These are phyloP conservation scores for Epichloe elymi DNA, from an alignment of 2,329 filamentous ascomycete genomes.

Conservation along the genomic window DNA sequence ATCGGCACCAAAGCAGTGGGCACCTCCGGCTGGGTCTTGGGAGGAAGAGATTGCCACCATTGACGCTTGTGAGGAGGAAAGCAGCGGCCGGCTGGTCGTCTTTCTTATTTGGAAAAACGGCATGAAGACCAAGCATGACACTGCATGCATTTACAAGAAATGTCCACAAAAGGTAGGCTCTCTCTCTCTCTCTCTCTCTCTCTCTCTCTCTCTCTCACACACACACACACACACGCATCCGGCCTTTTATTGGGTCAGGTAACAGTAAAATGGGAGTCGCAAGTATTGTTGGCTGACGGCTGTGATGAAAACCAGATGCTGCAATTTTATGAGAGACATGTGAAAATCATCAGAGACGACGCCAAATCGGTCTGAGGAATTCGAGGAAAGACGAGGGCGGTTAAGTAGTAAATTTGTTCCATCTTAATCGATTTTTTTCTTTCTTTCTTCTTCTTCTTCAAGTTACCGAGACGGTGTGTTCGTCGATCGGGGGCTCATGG, in stretches of 20 bases:
- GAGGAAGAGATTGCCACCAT: slow-evolving; percentile 59
- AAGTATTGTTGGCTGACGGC: not conserved
- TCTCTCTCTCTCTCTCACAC: not conserved
- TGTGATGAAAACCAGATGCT: slow-evolving; percentile 33
- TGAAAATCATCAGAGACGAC: slow-evolving; percentile 36
- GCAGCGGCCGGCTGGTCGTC: slow-evolving; percentile 45
- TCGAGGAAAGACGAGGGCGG: not conserved
- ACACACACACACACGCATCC: too few species aligned
- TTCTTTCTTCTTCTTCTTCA: not conserved
- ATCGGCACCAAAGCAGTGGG: slow-evolving; percentile 37
- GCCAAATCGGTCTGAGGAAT: slow-evolving; percentile 9
- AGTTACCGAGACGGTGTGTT: too few species aligned
- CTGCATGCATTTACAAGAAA: slow-evolving; percentile 55
- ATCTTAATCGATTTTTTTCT: not conserved
- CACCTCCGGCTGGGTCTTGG: slow-evolving; percentile 61
- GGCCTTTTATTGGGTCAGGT: not conserved
- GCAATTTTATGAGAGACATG: slow-evolving; percentile 44
- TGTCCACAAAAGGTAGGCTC: slow-evolving; percentile 58
- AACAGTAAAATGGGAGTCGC: not conserved
- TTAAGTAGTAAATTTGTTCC: not conserved
- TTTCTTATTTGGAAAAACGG: slow-evolving; percentile 64
- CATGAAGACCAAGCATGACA: slow-evolving; percentile 60
- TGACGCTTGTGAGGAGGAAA: slow-evolving; percentile 58
- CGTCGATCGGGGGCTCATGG: too few species aligned
- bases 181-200: not conserved